Evolutionary conservation across 371 early-diverging fungal species (phyloP).

Genomic region (Parasitella parasitica): DNA sequence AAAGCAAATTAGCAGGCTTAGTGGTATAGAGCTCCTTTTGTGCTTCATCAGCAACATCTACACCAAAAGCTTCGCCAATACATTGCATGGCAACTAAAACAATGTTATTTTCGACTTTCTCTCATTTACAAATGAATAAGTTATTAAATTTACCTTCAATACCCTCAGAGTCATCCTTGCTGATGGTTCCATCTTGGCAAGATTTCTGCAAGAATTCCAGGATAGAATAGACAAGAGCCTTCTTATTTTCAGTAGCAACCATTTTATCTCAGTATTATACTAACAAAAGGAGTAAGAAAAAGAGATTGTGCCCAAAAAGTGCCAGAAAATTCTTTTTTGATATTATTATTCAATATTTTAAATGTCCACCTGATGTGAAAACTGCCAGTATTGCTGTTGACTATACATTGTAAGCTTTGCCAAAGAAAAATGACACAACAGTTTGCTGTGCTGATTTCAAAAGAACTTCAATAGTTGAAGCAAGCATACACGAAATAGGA

Average conservation of each 20-base stretch:
- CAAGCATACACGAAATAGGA: too few species aligned
- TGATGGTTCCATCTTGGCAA: slow-evolving; percentile 75
- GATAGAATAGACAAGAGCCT: slow-evolving; percentile 85
- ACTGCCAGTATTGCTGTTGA: too few species aligned
- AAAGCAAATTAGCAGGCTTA: slow-evolving; percentile 78
- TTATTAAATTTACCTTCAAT: slow-evolving; percentile 70
- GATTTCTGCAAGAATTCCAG: slow-evolving; percentile 86
- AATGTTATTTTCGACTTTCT: background rate
- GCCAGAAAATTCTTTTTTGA: slow-evolving; percentile 1
- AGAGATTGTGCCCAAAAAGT: background rate
- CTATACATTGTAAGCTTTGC: too few species aligned
- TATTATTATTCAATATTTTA: background rate
- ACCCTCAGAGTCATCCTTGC: slow-evolving; percentile 83
- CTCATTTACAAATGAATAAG: background rate
- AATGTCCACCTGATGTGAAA: background rate
- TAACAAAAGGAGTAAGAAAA: background rate
- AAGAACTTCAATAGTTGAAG: too few species aligned
- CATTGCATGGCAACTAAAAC: slow-evolving; percentile 85
- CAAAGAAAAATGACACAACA: too few species aligned
- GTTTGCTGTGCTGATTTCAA: too few species aligned
- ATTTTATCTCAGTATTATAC: background rate
- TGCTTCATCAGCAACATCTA: slow-evolving; percentile 71
- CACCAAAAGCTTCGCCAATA: slow-evolving; percentile 91
- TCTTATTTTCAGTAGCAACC: slow-evolving; percentile 60
- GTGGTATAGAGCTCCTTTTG: slow-evolving; percentile 72